phyloP scores from a whole-genome alignment of 2,329 filamentous ascomycete genomes.

The Cordyceps pruinosa region DNA sequence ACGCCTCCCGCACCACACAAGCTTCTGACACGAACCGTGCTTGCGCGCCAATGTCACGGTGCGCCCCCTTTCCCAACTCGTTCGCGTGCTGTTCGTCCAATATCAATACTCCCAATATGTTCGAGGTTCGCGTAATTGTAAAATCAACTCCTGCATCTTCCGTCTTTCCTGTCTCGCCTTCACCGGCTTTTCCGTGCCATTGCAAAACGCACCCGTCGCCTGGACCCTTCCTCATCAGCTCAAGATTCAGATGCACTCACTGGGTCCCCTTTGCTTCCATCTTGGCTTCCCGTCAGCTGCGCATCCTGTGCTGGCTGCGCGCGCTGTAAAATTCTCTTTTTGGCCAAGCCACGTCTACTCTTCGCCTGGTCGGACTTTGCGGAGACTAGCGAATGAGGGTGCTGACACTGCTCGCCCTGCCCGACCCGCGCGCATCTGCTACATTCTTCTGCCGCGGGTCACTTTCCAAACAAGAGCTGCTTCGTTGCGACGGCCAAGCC shows the following conservation, averaged over 20 bases:
- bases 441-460: slow-evolving; percentile 1
- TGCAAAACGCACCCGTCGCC: too few species aligned
- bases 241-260: too few species aligned
- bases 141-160: too few species aligned
- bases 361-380: slow-evolving; percentile 1
- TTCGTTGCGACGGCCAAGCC: slow-evolving; percentile 8
- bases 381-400: slow-evolving; percentile 4
- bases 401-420: slow-evolving; percentile 1
- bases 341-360: neutral
- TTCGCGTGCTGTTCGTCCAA: slow-evolving; percentile 8
- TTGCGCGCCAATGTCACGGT: slow-evolving; percentile 3
- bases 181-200: too few species aligned
- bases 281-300: too few species aligned
- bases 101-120: neutral
- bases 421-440: slow-evolving; percentile 9
- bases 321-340: neutral
- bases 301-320: neutral
- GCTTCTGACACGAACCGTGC: slow-evolving; percentile 8
- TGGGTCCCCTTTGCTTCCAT: too few species aligned
- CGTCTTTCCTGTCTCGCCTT: too few species aligned
- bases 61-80: neutral
- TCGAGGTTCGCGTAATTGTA: too few species aligned
- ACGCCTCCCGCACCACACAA: slow-evolving; percentile 9
- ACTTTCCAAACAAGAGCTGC: neutral
- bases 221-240: too few species aligned